These are phyloP conservation scores for Ganoderma lingzhi DNA, from an alignment of 1,284 basidiomycete genomes.

Conservation along the genomic window DNA sequence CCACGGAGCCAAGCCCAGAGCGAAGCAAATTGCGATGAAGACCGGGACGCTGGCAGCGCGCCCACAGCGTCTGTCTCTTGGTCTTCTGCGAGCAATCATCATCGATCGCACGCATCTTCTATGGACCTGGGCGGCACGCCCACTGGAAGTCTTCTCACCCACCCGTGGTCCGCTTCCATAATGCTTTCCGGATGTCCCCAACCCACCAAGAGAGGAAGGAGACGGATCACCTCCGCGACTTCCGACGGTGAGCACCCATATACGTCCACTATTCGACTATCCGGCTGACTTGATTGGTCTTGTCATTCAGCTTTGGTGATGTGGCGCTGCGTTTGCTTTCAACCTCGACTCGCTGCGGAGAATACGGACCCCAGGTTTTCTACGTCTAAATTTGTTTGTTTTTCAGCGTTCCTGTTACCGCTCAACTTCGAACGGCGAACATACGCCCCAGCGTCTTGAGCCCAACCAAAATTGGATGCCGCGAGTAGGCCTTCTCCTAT, in stretches of 20 bases:
- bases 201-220: background rate
- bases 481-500: background rate
- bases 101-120: background rate
- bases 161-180: background rate
- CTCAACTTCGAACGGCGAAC: background rate
- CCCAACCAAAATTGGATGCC: background rate
- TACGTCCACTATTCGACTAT: conserved; percentile 3
- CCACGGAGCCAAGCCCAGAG: background rate
- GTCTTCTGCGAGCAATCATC: background rate
- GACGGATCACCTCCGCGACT: background rate
- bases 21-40: background rate
- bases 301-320: background rate
- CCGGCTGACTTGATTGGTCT: background rate
- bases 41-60: background rate
- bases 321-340: background rate
- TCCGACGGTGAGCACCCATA: background rate
- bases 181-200: background rate
- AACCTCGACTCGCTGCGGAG: background rate
- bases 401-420: background rate
- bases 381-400: background rate
- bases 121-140: background rate
- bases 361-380: background rate
- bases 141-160: background rate
- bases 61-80: background rate
- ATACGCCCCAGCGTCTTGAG: background rate